A percentile compares a stretch with the other conserved stretches of the same genome.
Conservation (phyloP, 352 stramenopile species). For the Phytophthora multivora region DNA sequence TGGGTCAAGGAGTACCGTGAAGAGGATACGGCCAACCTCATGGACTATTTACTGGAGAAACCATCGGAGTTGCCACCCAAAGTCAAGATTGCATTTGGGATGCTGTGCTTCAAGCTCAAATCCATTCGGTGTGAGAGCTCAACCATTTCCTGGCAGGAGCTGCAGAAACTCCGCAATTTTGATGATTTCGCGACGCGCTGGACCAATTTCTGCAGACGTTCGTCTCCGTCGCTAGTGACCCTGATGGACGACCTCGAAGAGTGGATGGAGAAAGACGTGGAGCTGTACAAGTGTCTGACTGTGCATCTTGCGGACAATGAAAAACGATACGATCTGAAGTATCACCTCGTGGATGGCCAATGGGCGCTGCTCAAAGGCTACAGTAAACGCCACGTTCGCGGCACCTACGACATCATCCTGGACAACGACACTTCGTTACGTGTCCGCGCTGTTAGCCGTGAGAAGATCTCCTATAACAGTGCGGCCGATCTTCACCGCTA, state of each 20-base stretch:
- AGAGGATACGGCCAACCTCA: conserved; percentile 22
- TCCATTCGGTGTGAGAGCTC: conserved; percentile 24
- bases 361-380: conserved; percentile 34
- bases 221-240: conserved; percentile 17
- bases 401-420: conserved; percentile 43
- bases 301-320: conserved; percentile 27
- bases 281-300: conserved; percentile 15
- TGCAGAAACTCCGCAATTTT: conserved; percentile 32
- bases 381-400: conserved; percentile 10
- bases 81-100: conserved; percentile 38
- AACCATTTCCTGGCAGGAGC: conserved; percentile 31
- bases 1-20: conserved; percentile 40
- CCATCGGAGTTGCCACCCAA: conserved; percentile 7
- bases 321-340: conserved; percentile 45
- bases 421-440: conserved; percentile 39
- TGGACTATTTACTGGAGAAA: conserved; percentile 29
- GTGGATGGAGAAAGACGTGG: conserved; percentile 19
- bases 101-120: conserved; percentile 39
- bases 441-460: conserved; percentile 28
- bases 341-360: conserved; percentile 33
- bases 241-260: conserved; percentile 39
- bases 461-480: conserved; percentile 8
- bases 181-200: conserved; percentile 39
- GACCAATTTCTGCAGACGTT: conserved; percentile 40
- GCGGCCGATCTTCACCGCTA: conserved; percentile 26